Evolutionary conservation across 441 rosid genomes (phyloP).

Genomic region (Bruguiera hainesii): DNA sequence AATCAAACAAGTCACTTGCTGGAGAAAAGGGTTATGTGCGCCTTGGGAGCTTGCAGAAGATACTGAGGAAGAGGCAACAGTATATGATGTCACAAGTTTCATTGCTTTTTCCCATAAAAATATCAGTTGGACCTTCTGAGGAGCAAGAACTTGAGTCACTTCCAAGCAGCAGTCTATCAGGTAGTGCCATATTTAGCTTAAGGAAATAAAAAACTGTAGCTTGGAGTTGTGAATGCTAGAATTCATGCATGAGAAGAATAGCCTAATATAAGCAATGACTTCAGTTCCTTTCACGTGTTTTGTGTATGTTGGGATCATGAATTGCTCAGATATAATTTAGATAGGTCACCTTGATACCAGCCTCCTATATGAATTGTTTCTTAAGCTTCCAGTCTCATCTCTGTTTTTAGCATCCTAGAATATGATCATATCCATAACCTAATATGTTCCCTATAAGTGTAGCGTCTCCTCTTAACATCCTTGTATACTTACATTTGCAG

Average conservation of each 20-base stretch:
- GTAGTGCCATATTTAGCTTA: conserved; percentile 32
- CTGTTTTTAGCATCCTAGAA: background rate
- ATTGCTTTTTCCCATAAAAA: conserved; percentile 73
- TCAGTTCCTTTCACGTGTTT: background rate
- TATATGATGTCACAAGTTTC: conserved; percentile 82
- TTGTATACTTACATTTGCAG: too few relatives aligned
- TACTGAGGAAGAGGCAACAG: conserved; percentile 74
- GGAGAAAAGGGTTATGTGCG: conserved; percentile 64
- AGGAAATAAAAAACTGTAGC: conserved; percentile 3
- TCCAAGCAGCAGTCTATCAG: conserved; percentile 71
- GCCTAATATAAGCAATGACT: background rate
- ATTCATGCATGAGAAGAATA: background rate
- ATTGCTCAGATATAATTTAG: background rate
- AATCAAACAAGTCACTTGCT: conserved; percentile 52
- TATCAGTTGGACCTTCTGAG: conserved; percentile 63
- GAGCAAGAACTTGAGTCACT: conserved; percentile 91
- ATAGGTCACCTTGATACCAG: background rate
- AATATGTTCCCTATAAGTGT: background rate
- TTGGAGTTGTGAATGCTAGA: background rate
- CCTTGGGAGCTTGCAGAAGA: conserved; percentile 62
- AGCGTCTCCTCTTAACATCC: too few relatives aligned
- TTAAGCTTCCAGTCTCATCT: background rate
- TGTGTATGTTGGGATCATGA: background rate
- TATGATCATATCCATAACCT: background rate
- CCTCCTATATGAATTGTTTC: background rate